Base-by-base conservation (phyloP, 768 basidiomycete species). In the Podaxis pistillaris region DNA sequence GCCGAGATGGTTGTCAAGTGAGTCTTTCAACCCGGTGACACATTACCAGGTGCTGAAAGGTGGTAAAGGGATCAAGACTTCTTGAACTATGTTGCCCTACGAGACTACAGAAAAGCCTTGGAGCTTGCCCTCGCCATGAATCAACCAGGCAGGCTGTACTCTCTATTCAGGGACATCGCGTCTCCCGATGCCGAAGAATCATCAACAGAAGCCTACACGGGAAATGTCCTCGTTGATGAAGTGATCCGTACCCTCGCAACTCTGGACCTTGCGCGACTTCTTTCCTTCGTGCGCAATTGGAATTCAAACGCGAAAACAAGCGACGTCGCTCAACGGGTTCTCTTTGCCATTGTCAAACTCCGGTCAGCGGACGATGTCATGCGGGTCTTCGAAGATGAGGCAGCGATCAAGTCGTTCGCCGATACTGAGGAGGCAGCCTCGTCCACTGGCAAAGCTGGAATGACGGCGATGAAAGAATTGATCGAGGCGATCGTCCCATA, bases 41-140 rank as follows among this genome's bases (percentile, higher is more conserved):
- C n/a, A 30, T 53, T 15, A 59, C 17, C 54, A 38, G 50, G 19
- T 30, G 37, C 61, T 63, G 65, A 65, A 46, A n/a, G 49, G 33
- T n/a, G 36, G 50, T 59, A n/a, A 72, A 98, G 96, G 71, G 94
- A 98, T 72, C 97, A 99, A 83, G 94, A 98, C 70, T 96, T 96
- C 73, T 77, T 86, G 68, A 98, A 98, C 73, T 98, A 92, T 69
- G 76, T 98, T 60, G 81, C 87, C 12, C 75, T 97, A 67, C 86
- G 91, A 63, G 95, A 98, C 73, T 98, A 97, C 75, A 87, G 86
- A 60, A 87, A 86, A 70, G 97, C 97, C 1, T 94, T 98, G 68
- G 81, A 93, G 66, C 86, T 98, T 49, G 96, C 96, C 6, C 82
- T 99, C 62, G 86, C 90, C 1, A 96, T 98, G 89, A 85, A 90